phyloP scores from a whole-genome alignment of 2,329 filamentous ascomycete genomes.

The Phaeosphaeriaceae sp. region DNA sequence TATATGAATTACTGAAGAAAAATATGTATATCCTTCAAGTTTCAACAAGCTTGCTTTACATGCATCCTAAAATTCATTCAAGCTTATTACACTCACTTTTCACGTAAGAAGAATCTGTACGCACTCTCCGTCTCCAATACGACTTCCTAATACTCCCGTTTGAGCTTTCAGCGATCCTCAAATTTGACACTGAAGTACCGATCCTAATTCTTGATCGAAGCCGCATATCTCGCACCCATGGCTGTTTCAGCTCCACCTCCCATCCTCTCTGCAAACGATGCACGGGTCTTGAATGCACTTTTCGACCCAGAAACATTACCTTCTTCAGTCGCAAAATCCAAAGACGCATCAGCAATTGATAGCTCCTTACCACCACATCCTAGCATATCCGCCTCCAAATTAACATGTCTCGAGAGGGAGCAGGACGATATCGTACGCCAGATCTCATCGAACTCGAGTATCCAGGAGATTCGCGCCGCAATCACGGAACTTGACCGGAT shows the following conservation, averaged over 20 bases:
- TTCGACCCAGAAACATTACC: conserved; percentile 51
- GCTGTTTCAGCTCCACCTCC: conserved; percentile 54
- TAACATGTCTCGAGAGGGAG: conserved; percentile 50
- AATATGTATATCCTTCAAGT: too few species aligned
- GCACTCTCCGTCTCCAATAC: too few species aligned
- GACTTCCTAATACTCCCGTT: too few species aligned
- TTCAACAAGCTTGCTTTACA: too few species aligned
- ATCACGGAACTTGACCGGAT: conserved; percentile 58
- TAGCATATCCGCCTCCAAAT: conserved; percentile 43
- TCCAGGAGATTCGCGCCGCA: conserved; percentile 20
- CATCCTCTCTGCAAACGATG: conserved; percentile 45
- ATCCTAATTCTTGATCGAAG: too few species aligned
- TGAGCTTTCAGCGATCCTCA: too few species aligned
- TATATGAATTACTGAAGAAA: not conserved
- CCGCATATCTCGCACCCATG: conserved; percentile 15
- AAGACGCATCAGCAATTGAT: conserved; percentile 52
- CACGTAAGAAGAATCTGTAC: too few species aligned
- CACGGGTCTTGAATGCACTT: conserved; percentile 46
- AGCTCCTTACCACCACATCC: conserved; percentile 50
- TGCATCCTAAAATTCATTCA: not conserved
- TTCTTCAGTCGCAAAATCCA: conserved; percentile 58
- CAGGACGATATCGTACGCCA: conserved; percentile 54
- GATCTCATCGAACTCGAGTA: conserved; percentile 21
- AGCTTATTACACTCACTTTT: not conserved
- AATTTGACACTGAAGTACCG: too few species aligned